phyloP scores from a whole-genome alignment of 495 filamentous ascomycete genomes.

The Lepraria neglecta region DNA sequence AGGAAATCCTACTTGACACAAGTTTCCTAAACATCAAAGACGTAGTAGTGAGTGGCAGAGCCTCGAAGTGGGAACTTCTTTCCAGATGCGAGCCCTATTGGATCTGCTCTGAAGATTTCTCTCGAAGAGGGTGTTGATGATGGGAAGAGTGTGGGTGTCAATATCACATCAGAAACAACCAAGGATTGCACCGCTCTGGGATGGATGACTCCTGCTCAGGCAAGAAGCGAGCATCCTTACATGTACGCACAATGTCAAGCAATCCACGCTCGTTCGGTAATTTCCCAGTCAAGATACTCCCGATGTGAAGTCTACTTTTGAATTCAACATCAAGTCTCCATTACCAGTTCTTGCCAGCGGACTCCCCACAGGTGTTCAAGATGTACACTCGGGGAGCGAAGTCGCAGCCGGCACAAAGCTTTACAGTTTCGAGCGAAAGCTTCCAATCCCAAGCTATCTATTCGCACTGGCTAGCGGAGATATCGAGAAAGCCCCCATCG shows the following conservation, averaged over 20 bases:
- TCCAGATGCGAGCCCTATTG: conserved; percentile 66
- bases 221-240: conserved; percentile 89
- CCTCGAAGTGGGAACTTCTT: conserved; percentile 61
- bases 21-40: conserved; percentile 65
- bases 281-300: conserved; percentile 98
- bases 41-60: conserved; percentile 56
- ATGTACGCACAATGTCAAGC: conserved; percentile 99
- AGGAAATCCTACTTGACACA: conserved; percentile 80
- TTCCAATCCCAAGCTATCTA: conserved; percentile 90
- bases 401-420: conserved; percentile 48
- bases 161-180: conserved; percentile 64
- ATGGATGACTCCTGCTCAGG: conserved; percentile 88
- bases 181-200: conserved; percentile 84
- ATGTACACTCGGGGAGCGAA: conserved; percentile 42
- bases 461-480: conserved; percentile 90
- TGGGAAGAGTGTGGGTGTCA: conserved; percentile 56
- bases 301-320: conserved; percentile 84
- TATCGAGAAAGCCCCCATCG: conserved; percentile 75
- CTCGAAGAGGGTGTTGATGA: conserved; percentile 57
- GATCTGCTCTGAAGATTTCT: conserved; percentile 68
- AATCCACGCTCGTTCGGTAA: conserved; percentile 83
- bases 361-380: conserved; percentile 52
- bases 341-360: conserved; percentile 86
- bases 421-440: conserved; percentile 79
- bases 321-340: conserved; percentile 80